Evolutionary conservation across 2,329 filamentous ascomycete species (phyloP).

Genomic region (Emmonsia crescens): DNA sequence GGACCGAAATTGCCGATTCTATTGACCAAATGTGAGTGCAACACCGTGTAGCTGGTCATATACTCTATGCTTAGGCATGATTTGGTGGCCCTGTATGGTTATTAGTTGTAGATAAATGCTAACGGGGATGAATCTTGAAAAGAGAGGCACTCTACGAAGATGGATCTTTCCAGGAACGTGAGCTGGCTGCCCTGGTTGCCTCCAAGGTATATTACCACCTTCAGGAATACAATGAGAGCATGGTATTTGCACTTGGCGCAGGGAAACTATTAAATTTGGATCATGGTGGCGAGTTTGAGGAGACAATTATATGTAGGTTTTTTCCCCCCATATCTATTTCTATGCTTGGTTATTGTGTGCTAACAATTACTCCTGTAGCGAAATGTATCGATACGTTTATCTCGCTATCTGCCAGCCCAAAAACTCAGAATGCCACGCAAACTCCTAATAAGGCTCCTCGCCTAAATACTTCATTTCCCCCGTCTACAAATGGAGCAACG

Average conservation of each 20-base stretch:
- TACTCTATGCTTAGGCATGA: not conserved
- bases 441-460: slow-evolving; percentile 47
- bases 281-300: slow-evolving; percentile 85
- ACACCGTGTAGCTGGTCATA: not conserved
- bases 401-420: slow-evolving; percentile 56
- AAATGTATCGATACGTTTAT: slow-evolving; percentile 99
- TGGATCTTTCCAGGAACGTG: slow-evolving; percentile 83
- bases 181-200: slow-evolving; percentile 85
- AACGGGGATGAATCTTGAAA: slow-evolving; percentile 12
- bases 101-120: not conserved
- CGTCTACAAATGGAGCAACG: slow-evolving; percentile 52
- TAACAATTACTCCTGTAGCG: slow-evolving; percentile 35
- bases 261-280: slow-evolving; percentile 93
- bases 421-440: slow-evolving; percentile 40
- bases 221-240: slow-evolving; percentile 97
- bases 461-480: slow-evolving; percentile 68
- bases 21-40: slow-evolving; percentile 77
- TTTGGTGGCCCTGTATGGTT: not conserved
- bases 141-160: slow-evolving; percentile 98
- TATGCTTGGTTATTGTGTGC: not conserved
- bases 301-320: slow-evolving; percentile 77
- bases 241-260: slow-evolving; percentile 92
- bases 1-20: slow-evolving; percentile 90
- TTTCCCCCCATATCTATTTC: not conserved
- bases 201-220: slow-evolving; percentile 99